Percentiles rank a stretch among this genome's conserved stretches.
These are phyloP conservation scores for Eimeria zaria DNA, from an alignment of 169 alveolate genomes.

Conservation along the genomic window DNA sequence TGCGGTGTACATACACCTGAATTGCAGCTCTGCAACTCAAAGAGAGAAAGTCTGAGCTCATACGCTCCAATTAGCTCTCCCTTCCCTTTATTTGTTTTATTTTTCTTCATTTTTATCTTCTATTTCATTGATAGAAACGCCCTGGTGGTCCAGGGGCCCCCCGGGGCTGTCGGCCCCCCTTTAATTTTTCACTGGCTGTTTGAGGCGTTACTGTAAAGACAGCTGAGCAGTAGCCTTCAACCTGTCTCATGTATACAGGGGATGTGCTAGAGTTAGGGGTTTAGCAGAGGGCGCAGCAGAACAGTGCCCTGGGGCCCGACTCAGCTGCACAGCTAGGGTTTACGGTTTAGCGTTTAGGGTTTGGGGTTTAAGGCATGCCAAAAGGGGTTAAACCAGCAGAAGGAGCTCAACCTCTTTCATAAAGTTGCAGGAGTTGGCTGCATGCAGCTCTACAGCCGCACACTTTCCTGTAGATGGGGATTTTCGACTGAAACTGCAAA, in stretches of 20 bases:
- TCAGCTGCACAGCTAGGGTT: not conserved
- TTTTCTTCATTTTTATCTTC: too few relatives aligned
- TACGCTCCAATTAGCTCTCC: not conserved
- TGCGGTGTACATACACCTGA: not conserved
- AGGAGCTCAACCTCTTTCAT: too few relatives aligned
- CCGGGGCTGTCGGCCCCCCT: not conserved
- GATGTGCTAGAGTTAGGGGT: not conserved
- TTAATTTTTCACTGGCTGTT: not conserved
- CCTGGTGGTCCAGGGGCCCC: not conserved
- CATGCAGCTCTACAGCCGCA: too few relatives aligned
- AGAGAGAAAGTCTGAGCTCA: not conserved
- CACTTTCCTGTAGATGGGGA: too few relatives aligned
- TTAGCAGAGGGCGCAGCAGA: not conserved
- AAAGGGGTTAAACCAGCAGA: not conserved
- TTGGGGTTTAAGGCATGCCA: not conserved
- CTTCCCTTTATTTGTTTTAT: not conserved
- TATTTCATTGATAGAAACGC: not conserved
- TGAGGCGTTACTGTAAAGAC: not conserved
- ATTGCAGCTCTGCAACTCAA: not conserved
- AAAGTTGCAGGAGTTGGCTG: too few relatives aligned
- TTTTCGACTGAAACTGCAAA: too few relatives aligned
- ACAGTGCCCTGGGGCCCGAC: not conserved
- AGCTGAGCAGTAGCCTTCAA: not conserved
- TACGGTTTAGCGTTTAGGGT: not conserved
- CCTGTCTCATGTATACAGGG: not conserved